phyloP scores from a whole-genome alignment of 192 early-diverging fungal species.

The Backusella macrospora region DNA sequence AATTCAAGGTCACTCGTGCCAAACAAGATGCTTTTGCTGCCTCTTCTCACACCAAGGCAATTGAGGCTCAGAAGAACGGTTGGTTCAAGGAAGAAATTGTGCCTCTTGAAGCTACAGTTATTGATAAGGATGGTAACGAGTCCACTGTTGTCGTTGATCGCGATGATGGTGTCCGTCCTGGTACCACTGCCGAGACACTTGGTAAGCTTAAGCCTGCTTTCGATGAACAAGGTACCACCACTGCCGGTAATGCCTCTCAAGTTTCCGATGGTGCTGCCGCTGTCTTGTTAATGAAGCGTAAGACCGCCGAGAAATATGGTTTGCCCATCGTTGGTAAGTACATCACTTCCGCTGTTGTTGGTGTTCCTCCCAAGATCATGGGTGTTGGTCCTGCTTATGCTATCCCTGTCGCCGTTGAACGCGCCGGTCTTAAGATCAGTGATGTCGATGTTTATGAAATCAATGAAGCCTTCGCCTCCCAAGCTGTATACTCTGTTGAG shows the following conservation, averaged over 20 bases:
- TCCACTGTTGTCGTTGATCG: conserved; percentile 70
- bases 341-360: conserved; percentile 84
- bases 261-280: conserved; percentile 98
- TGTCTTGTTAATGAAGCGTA: conserved; percentile 93
- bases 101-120: conserved; percentile 74
- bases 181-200: conserved; percentile 76
- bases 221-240: conserved; percentile 80
- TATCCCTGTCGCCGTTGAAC: conserved; percentile 86
- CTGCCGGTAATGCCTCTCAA: conserved; percentile 96
- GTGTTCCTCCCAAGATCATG: conserved; percentile 94
- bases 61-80: conserved; percentile 87
- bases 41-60: conserved; percentile 81
- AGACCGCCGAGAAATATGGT: conserved; percentile 83
- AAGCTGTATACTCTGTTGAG: conserved; percentile 92
- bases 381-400: conserved; percentile 96
- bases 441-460: conserved; percentile 92
- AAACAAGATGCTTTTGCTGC: conserved; percentile 93
- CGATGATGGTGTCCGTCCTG: conserved; percentile 93
- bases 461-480: conserved; percentile 99
- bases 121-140: conserved; percentile 82
- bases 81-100: conserved; percentile 92
- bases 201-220: conserved; percentile 89
- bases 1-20: conserved; percentile 81
- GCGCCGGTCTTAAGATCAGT: conserved; percentile 71
- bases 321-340: conserved; percentile 87